Conservation (phyloP, 495 filamentous ascomycete species). For the Podospora anserina region DNA sequence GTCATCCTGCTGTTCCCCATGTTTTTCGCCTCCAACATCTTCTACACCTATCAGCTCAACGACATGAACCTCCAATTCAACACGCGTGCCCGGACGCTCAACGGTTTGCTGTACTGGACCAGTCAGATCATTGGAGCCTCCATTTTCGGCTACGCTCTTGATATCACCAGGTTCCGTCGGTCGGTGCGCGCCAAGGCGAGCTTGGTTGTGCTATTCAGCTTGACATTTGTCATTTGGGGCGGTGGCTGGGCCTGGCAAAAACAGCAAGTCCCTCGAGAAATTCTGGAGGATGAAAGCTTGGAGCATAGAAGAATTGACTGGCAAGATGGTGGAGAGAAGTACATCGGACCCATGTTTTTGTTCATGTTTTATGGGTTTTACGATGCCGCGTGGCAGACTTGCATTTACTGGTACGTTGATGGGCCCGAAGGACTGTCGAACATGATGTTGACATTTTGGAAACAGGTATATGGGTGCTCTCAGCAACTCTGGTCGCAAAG, state of each 20-base stretch:
- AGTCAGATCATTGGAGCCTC: conserved; percentile 84
- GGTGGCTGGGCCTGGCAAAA: conserved; percentile 79
- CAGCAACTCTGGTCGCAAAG: conserved; percentile 84
- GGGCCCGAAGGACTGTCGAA: not conserved
- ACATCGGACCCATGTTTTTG: conserved; percentile 80
- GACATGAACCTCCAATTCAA: conserved; percentile 74
- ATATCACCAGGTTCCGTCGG: conserved; percentile 61
- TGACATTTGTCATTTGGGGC: conserved; percentile 84
- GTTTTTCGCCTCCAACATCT: conserved; percentile 78
- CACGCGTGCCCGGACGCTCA: conserved; percentile 77
- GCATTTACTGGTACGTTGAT: conserved; percentile 73
- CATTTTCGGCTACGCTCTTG: conserved; percentile 72
- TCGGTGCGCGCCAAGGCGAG: conserved; percentile 71
- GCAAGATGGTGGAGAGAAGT: conserved; percentile 53
- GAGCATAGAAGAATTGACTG: conserved; percentile 55
- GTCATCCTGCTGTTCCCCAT: conserved; percentile 84
- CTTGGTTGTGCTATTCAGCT: conserved; percentile 61
- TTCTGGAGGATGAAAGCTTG: conserved; percentile 34
- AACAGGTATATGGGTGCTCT: conserved; percentile 85
- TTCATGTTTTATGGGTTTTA: conserved; percentile 94
- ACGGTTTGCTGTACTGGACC: conserved; percentile 81
- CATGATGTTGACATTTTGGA: not conserved
- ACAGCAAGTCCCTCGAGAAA: conserved; percentile 51
- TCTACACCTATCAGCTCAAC: conserved; percentile 70
- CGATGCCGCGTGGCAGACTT: conserved; percentile 83